Evolutionary conservation across 1,139 yeast species (phyloP).

Genomic region (Debaryomyces robertsiae): DNA sequence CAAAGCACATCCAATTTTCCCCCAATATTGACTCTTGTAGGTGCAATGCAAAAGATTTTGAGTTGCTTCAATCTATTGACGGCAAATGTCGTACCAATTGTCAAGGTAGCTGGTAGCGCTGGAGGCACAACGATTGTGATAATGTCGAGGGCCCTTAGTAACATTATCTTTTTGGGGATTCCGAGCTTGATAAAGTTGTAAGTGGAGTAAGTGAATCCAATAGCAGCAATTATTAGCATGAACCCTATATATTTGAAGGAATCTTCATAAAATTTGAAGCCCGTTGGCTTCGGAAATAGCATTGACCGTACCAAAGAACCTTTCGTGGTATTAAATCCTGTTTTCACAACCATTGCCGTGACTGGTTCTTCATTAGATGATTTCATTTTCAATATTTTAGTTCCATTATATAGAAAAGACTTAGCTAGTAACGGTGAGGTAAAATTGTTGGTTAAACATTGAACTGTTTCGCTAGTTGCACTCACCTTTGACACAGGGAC

Average conservation of each 20-base stretch:
- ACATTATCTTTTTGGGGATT: constrained; percentile 65
- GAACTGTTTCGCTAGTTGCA: constrained; percentile 64
- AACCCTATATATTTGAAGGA: constrained; percentile 95
- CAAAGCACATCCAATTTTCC: constrained; percentile 90
- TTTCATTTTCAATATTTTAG: constrained; percentile 81
- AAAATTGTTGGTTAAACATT: constrained; percentile 55
- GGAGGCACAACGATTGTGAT: constrained; percentile 98
- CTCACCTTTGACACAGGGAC: constrained; percentile 88
- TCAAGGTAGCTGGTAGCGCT: constrained; percentile 94
- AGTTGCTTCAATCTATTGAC: constrained; percentile 65
- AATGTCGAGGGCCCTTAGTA: constrained; percentile 87
- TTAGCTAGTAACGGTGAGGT: constrained; percentile 70
- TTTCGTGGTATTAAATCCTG: constrained; percentile 93
- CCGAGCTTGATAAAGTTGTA: constrained; percentile 80
- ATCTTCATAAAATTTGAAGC: constrained; percentile 90
- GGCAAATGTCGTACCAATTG: constrained; percentile 95
- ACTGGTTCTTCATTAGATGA: constrained; percentile 70
- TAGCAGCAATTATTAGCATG: constrained; percentile 80
- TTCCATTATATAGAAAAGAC: constrained; percentile 83
- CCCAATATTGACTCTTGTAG: constrained; percentile 90
- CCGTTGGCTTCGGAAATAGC: constrained; percentile 94
- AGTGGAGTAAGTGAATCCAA: constrained; percentile 86
- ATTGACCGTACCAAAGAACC: constrained; percentile 94
- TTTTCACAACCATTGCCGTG: constrained; percentile 81
- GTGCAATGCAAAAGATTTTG: constrained; percentile 85